Conservation (phyloP, 495 filamentous ascomycete species). For the Aspergillus sclerotiicarbonarius region DNA sequence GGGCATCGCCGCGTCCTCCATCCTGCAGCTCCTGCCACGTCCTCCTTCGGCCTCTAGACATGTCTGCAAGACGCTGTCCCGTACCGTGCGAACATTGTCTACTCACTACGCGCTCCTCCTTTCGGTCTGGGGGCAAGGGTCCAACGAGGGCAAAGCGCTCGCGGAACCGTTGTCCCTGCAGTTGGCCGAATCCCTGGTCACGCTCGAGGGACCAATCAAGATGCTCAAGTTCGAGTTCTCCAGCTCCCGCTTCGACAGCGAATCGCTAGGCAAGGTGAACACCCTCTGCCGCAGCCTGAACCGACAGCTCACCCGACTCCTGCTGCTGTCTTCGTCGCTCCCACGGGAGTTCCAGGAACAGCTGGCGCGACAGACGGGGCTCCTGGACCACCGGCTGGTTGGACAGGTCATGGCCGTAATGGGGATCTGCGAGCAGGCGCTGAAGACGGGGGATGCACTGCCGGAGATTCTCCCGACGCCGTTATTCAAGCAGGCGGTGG, state of each 20-base stretch:
- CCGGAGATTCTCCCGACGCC: slow-evolving; percentile 44
- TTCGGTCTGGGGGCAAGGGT: slow-evolving; percentile 34
- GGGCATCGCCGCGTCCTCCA: slow-evolving; percentile 35
- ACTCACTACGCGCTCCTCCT: slow-evolving; percentile 48
- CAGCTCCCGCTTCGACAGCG: slow-evolving; percentile 40
- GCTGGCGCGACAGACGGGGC: slow-evolving; percentile 28
- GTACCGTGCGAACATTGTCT: slow-evolving; percentile 34
- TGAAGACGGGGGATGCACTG: slow-evolving; percentile 42
- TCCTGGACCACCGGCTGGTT: slow-evolving; percentile 39
- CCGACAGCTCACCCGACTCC: slow-evolving; percentile 32
- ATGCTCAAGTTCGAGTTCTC: slow-evolving; percentile 42
- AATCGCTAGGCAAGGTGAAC: slow-evolving; percentile 32
- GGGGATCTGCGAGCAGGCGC: slow-evolving; percentile 37
- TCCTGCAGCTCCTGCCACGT: slow-evolving; percentile 43
- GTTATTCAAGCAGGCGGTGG: slow-evolving; percentile 33
- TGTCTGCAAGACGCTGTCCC: slow-evolving; percentile 40
- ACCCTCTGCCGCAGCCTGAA: slow-evolving; percentile 38
- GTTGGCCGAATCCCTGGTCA: slow-evolving; percentile 30
- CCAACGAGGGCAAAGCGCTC: slow-evolving; percentile 23
- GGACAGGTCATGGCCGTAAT: slow-evolving; percentile 45
- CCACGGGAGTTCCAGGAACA: slow-evolving; percentile 29
- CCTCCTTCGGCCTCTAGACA: slow-evolving; percentile 44
- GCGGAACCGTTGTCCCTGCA: slow-evolving; percentile 36
- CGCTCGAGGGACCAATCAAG: slow-evolving; percentile 32
- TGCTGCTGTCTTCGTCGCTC: slow-evolving; percentile 34